These are phyloP conservation scores for Ceratocystis huliohia DNA, from an alignment of 2,329 filamentous ascomycete species.

Conservation along the genomic window DNA sequence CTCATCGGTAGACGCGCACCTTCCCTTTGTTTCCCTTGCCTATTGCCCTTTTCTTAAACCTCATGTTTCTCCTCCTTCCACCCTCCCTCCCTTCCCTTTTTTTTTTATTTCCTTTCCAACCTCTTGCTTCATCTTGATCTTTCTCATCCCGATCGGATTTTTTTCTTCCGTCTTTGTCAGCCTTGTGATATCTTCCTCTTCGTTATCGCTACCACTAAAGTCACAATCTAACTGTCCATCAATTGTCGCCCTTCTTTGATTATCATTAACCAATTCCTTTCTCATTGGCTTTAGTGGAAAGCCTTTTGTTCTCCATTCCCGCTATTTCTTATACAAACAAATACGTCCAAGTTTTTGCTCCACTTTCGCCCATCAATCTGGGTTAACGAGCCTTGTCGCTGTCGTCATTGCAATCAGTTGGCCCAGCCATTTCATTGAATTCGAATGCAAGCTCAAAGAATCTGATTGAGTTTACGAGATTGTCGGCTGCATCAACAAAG, in stretches of 20 bases:
- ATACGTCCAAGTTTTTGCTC: background rate
- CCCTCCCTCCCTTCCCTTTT: background rate
- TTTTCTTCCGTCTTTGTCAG: background rate
- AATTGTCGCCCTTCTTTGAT: too few species aligned
- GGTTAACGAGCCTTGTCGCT: background rate
- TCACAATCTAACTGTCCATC: too few species aligned
- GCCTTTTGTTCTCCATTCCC: too few species aligned
- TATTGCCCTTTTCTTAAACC: background rate
- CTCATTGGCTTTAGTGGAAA: too few species aligned
- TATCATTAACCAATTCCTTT: too few species aligned
- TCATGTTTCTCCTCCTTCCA: slow-evolving; percentile 1
- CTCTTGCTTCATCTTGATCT: background rate
- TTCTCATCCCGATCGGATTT: background rate
- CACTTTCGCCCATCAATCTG: slow-evolving; percentile 3
- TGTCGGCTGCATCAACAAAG: too few species aligned
- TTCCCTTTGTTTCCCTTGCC: slow-evolving; percentile 5
- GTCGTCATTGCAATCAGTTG: background rate
- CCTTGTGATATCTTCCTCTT: too few species aligned
- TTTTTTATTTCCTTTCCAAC: background rate
- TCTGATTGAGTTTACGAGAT: too few species aligned
- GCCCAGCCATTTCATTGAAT: too few species aligned
- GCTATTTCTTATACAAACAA: too few species aligned
- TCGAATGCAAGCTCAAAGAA: too few species aligned
- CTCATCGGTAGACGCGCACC: slow-evolving; percentile 7
- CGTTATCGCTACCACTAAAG: too few species aligned